Percentiles rank a stretch among this genome's conserved stretches.
Conservation (phyloP, 805 yeast genomes). For the Brettanomyces sp. region DNA sequence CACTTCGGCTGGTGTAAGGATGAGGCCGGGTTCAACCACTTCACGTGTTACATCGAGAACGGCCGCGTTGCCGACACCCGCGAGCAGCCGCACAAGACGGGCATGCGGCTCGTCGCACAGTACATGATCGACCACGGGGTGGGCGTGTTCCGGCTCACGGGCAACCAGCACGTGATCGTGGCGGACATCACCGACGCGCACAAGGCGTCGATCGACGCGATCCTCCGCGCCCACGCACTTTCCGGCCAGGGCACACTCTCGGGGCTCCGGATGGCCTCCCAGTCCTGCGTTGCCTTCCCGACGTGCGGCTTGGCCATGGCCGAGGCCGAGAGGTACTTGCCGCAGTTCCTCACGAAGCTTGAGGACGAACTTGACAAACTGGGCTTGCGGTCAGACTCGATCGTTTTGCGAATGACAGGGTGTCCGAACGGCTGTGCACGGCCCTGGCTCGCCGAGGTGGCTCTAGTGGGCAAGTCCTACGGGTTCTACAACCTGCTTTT, state of each 20-base stretch:
- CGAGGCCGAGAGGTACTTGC: conserved; percentile 89
- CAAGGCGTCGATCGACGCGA: conserved; percentile 47
- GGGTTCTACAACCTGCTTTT: conserved; percentile 90
- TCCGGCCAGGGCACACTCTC: conserved; percentile 71
- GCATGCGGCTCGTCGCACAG: conserved; percentile 71
- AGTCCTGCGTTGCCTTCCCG: conserved; percentile 97
- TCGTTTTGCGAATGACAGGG: conserved; percentile 98
- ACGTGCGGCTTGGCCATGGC: conserved; percentile 99
- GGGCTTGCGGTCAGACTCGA: conserved; percentile 88
- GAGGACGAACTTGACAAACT: conserved; percentile 84
- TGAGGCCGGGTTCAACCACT: conserved; percentile 76
- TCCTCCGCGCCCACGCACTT: conserved; percentile 65
- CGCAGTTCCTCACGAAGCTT: conserved; percentile 68
- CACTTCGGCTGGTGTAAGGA: conserved; percentile 91
- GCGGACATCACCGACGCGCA: conserved; percentile 61
- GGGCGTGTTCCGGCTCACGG: conserved; percentile 89
- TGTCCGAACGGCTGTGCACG: conserved; percentile 99
- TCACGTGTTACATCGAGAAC: conserved; percentile 89
- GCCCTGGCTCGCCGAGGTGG: conserved; percentile 96
- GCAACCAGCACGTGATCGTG: conserved; percentile 86
- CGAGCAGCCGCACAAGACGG: conserved; percentile 82
- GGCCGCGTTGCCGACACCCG: conserved; percentile 94
- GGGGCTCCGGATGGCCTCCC: conserved; percentile 79
- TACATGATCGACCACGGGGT: conserved; percentile 48
- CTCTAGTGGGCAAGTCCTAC: conserved; percentile 88